Evolutionary conservation across 345 rosid species (phyloP).

Genomic region (Sisymbrium irio): DNA sequence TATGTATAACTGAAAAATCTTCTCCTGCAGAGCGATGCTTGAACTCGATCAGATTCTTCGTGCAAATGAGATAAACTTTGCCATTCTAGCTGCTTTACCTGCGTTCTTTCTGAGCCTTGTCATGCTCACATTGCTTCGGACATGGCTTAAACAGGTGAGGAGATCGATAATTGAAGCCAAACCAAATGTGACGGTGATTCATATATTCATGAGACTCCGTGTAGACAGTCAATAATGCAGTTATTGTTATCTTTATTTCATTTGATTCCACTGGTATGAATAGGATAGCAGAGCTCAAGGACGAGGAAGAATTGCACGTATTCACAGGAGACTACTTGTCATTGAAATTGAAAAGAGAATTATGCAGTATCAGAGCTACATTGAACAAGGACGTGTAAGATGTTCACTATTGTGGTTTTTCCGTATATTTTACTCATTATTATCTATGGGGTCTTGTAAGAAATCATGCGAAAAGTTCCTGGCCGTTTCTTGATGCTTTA

Average conservation of each 20-base stretch:
- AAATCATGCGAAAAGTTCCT: not conserved
- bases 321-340: constrained; percentile 76
- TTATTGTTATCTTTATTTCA: not conserved
- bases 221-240: constrained; percentile 3
- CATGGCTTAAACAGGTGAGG: constrained; percentile 74
- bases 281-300: constrained; percentile 93
- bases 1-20: constrained; percentile 11
- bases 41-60: constrained; percentile 91
- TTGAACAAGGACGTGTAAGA: constrained; percentile 83
- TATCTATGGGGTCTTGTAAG: not conserved
- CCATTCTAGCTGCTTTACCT: constrained; percentile 94
- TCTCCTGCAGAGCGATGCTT: constrained; percentile 83
- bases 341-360: constrained; percentile 83
- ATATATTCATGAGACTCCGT: constrained; percentile 1
- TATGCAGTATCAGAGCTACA: constrained; percentile 65
- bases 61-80: constrained; percentile 97
- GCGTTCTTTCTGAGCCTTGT: constrained; percentile 73
- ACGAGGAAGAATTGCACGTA: constrained; percentile 79
- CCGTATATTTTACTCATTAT: not conserved
- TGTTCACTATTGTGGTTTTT: not conserved
- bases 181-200: constrained; percentile 1
- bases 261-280: constrained; percentile 13
- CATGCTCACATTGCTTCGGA: constrained; percentile 58
- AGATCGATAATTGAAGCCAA: not conserved
- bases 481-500: constrained; percentile 12